A percentile compares a stretch with the other conserved stretches of the same genome.
Evolutionary conservation across 2,329 filamentous ascomycete species (phyloP).

Genomic region (Penicillium italicum): DNA sequence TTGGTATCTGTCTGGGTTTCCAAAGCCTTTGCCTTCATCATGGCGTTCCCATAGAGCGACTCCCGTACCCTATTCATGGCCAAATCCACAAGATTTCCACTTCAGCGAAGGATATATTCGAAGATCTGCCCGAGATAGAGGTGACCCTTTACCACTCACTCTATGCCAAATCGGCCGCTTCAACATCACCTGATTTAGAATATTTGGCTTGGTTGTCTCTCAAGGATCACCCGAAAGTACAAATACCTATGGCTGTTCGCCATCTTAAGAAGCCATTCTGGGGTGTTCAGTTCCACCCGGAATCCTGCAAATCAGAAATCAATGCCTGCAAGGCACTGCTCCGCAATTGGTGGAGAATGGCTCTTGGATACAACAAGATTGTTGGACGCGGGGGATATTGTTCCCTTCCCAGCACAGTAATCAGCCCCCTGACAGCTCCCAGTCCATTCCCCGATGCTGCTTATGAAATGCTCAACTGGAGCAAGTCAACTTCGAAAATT

Average conservation of each 20-base stretch:
- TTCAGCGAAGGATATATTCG: conserved; percentile 61
- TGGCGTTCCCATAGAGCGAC: conserved; percentile 62
- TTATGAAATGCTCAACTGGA: conserved; percentile 42
- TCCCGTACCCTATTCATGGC: conserved; percentile 75
- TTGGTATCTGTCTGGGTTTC: conserved; percentile 87
- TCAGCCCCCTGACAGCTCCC: conserved; percentile 16
- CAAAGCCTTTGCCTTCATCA: conserved; percentile 72
- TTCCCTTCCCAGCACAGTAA: conserved; percentile 17
- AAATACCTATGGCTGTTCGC: conserved; percentile 71
- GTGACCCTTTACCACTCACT: conserved; percentile 75
- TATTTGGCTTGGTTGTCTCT: conserved; percentile 61
- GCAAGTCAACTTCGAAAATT: conserved; percentile 26
- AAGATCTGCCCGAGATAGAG: conserved; percentile 55
- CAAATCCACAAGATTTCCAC: conserved; percentile 69
- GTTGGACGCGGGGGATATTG: conserved; percentile 24
- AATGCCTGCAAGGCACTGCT: conserved; percentile 61
- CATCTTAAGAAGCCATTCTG: conserved; percentile 71
- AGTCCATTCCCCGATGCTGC: conserved; percentile 41
- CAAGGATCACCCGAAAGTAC: conserved; percentile 36
- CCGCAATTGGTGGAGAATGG: conserved; percentile 69
- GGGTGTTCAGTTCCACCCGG: conserved; percentile 87
- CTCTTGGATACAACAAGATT: conserved; percentile 57
- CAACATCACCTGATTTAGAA: conserved; percentile 33
- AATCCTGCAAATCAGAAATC: conserved; percentile 73
- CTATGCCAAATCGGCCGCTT: conserved; percentile 44